Base-by-base conservation (phyloP, 768 basidiomycete genomes). In the Austroboletus eburneus region DNA sequence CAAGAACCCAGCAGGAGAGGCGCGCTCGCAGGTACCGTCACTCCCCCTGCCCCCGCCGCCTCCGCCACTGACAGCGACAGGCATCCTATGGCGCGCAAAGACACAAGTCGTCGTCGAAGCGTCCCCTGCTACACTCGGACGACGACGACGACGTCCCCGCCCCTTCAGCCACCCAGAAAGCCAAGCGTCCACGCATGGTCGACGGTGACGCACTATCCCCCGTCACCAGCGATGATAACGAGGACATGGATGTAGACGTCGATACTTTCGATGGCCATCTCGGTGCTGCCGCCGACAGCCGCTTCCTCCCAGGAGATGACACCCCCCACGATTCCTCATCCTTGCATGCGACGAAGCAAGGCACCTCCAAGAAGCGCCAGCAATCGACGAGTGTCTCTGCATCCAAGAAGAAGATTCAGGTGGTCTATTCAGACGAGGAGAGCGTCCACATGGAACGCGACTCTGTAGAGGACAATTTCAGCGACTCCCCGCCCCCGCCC, bases 131-230 rank as follows among this genome's bases (percentile, higher is more conserved):
- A 34, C 72, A 44, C 72, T 78, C 54, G 59, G 68, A 68, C 23
- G 59, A 63, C 30, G 69, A 69, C 10, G 62, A 54, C 23, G 61
- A 57, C 16, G 63, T n/a, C n/a, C n/a, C 5, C 12, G 27, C 57
- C 35, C 78, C 74, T 49, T 78, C 87, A 72, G 75, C 84, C 55
- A 29, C 44, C 5, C 60, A 41, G 47, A 49, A 43, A 54, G 49
- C 45, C 45, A 66, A 56, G 56, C 61, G 57, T 18, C 45, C 50
- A 13, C 66, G 58, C 38, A 60, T 64, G 10, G 48, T 50, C 32
- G 64, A 64, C 22, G 56, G 55, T 8, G 66, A 68, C 37, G 61
- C 52, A 25, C 58, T 65, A 4, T 41, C 38, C 25, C 53, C 51
- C 10, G 51, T 39, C 13, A 44, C 45, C 18, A 73, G 42, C 25